Evolutionary conservation across 176 grass and related monocot genomes (phyloP).

Genomic region (Aegilops sharonensis): DNA sequence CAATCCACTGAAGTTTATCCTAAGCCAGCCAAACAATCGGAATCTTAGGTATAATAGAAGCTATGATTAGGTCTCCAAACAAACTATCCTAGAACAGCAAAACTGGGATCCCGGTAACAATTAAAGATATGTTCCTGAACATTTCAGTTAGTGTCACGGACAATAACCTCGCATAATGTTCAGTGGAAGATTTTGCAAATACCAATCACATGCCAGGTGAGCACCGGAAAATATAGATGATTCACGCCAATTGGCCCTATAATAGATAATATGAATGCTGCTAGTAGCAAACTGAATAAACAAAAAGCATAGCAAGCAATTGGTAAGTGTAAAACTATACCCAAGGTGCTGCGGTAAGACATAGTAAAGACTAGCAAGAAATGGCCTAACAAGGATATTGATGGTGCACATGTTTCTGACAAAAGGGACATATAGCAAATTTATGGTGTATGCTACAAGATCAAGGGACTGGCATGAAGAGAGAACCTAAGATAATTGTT

Average conservation of each 20-base stretch:
- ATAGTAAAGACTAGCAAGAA: neutral
- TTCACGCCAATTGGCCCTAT: neutral
- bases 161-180: neutral
- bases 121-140: neutral
- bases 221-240: neutral
- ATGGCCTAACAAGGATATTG: neutral
- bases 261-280: neutral
- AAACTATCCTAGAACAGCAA: neutral
- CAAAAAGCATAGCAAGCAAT: neutral
- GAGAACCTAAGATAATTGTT: neutral
- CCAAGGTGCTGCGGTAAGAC: neutral
- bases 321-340: neutral
- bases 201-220: neutral
- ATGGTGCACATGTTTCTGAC: neutral
- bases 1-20: neutral
- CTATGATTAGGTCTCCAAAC: neutral
- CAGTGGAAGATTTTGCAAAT: slow-evolving; percentile 4
- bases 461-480: neutral
- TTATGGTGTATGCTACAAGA: neutral
- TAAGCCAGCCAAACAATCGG: neutral
- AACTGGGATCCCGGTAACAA: neutral
- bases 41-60: neutral
- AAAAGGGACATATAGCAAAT: neutral
- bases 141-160: neutral
- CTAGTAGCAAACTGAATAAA: slow-evolving; percentile 23